Evolutionary conservation across 2,329 filamentous ascomycete genomes (phyloP), one percentile per base, ranked within the genome.

Genomic region (Colletotrichum scovillei): DNA sequence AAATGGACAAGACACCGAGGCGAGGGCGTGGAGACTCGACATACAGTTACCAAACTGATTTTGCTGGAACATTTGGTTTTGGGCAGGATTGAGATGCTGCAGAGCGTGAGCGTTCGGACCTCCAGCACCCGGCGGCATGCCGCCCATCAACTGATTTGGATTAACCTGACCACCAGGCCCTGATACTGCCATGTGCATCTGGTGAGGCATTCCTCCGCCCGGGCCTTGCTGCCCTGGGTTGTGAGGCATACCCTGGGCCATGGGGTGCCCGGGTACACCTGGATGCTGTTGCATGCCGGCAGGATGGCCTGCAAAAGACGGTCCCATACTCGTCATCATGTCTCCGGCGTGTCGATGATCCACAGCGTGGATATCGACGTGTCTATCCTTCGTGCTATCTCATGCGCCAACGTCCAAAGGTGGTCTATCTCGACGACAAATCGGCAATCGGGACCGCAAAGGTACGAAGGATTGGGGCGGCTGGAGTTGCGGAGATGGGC

Each of bases 321-420:
- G 89, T 76, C 86, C 87, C 84, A 92, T 90, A 83, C 89, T 91
- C 75, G 92, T 89, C 92, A 94, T 94, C 92, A 93, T 94, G 80
- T 86, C 75, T 74, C 67, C 58, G 67, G 67, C 59, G 76, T 78
- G 85, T 84, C 88, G 87, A 87, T 80, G 86, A 88, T 87, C 88
- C 89, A 90, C 88, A 78, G 78, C 79, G 88, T 90, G 88, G 89
- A 90, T 88, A 87, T 88, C 87, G 87, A 90, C 86, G 79, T 79
- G 77, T 77, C 79, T 78, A 79, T 79, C 67, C 80, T 81, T 77
- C 77, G 80, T 80, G 81, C 82, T 86, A 85, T 87, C 81, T 86
- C 86, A 86, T 87, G 82, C 85, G 86, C 82, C 81, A 80, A 76
- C 80, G 55, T 64, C n/a, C 19, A 24, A 56, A 56, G 16, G 24